A percentile compares a stretch with the other conserved stretches of the same genome.
phyloP scores from a whole-genome alignment of 257 asterid species.

The Solanum sejunctum region DNA sequence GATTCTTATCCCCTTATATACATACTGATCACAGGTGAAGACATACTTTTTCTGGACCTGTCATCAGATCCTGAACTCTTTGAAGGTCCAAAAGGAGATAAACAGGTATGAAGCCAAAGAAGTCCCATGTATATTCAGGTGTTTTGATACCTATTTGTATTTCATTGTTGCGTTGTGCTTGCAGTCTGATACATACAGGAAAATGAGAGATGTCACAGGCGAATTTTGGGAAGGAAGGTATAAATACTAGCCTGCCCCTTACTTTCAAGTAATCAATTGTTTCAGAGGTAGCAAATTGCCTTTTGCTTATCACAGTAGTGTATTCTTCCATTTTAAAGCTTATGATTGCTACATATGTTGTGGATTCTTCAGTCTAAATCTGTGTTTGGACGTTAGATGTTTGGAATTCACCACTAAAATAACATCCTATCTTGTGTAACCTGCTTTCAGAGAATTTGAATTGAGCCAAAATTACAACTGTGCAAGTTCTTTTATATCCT shows the following conservation, averaged over 20 bases:
- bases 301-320: neutral
- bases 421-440: neutral
- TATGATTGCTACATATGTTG: neutral
- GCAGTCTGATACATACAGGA: slow-evolving; percentile 88
- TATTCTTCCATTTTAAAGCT: neutral
- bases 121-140: neutral
- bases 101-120: slow-evolving; percentile 38
- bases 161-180: slow-evolving; percentile 2
- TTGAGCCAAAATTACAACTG: neutral
- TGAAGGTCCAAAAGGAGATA: slow-evolving; percentile 83
- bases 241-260: neutral
- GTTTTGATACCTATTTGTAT: neutral
- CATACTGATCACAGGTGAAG: slow-evolving; percentile 56
- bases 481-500: neutral
- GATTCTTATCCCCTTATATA: neutral
- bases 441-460: neutral
- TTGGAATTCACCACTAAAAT: neutral
- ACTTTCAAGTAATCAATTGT: neutral
- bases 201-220: slow-evolving; percentile 75
- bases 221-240: slow-evolving; percentile 99
- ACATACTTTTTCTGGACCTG: slow-evolving; percentile 78
- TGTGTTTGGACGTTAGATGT: neutral
- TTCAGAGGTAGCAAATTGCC: neutral
- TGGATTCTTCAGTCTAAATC: neutral
- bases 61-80: slow-evolving; percentile 83